These are phyloP conservation scores for Cryptosporidium tyzzeri DNA, from an alignment of 169 alveolate species.

Conservation along the genomic window DNA sequence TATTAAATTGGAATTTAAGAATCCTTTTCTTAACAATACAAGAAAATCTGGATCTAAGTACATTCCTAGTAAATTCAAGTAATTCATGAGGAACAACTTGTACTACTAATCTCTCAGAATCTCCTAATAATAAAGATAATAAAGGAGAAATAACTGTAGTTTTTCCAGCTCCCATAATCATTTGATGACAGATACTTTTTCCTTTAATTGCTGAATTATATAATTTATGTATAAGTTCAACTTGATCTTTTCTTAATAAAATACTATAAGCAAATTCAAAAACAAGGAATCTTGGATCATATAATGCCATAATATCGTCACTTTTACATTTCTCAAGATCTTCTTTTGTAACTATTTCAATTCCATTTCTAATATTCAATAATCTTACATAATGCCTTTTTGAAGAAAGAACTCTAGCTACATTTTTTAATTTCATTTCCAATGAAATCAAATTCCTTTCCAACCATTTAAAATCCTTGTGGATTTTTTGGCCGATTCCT, in stretches of 20 bases:
- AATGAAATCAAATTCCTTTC: conserved; percentile 25
- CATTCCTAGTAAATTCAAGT: conserved; percentile 88
- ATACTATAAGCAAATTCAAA: conserved; percentile 91
- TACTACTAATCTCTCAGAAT: conserved; percentile 82
- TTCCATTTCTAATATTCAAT: neutral
- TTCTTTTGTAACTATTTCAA: neutral
- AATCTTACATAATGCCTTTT: conserved; percentile 27
- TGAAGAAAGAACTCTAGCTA: conserved; percentile 56
- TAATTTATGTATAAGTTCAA: conserved; percentile 84
- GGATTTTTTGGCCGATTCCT: too few relatives aligned
- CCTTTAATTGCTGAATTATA: conserved; percentile 83
- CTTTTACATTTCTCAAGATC: neutral
- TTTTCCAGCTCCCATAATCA: conserved; percentile 95
- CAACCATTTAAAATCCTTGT: conserved; percentile 1
- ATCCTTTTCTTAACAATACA: conserved; percentile 87
- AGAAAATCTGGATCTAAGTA: conserved; percentile 87
- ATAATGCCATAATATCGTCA: conserved; percentile 69
- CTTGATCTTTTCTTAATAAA: conserved; percentile 89
- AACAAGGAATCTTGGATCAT: conserved; percentile 90
- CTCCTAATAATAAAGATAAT: conserved; percentile 87
- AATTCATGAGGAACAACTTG: conserved; percentile 87
- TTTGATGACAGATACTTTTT: conserved; percentile 90
- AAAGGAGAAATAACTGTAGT: conserved; percentile 90
- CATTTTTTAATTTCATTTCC: conserved; percentile 61
- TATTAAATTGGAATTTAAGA: conserved; percentile 84